Evolutionary conservation across 192 early-diverging fungal genomes (phyloP).

Genomic region (Chytriomyces hyalinus): DNA sequence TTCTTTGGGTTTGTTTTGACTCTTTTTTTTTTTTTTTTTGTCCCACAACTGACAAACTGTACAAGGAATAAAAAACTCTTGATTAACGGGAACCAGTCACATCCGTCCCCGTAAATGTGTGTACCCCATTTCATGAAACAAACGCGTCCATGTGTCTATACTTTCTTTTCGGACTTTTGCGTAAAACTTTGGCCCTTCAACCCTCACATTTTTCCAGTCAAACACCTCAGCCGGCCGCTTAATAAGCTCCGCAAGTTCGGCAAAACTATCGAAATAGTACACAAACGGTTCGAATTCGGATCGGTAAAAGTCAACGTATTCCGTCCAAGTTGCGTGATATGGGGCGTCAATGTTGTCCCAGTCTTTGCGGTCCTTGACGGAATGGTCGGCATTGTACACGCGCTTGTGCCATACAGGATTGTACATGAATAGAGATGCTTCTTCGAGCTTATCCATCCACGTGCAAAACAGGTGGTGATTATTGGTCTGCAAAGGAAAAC

Average conservation of each 20-base stretch:
- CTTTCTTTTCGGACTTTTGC: not conserved
- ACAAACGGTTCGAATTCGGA: slow-evolving; percentile 24
- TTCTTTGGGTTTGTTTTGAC: slow-evolving; percentile 2
- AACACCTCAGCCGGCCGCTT: slow-evolving; percentile 2
- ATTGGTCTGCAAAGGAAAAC: not conserved
- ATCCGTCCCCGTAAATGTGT: not conserved
- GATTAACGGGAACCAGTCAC: not conserved
- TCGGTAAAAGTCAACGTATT: slow-evolving; percentile 16
- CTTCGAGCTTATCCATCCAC: slow-evolving; percentile 30
- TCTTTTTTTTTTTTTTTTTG: not conserved
- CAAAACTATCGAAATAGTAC: slow-evolving; percentile 28
- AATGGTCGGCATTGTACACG: not conserved
- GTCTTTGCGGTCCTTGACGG: not conserved
- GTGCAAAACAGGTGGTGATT: slow-evolving; percentile 16
- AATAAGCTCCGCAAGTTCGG: slow-evolving; percentile 9
- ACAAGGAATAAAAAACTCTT: not conserved
- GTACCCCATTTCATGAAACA: slow-evolving; percentile 17
- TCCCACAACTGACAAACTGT: not conserved
- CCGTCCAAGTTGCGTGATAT: slow-evolving; percentile 12
- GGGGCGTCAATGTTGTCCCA: not conserved
- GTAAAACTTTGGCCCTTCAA: slow-evolving; percentile 22
- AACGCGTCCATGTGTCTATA: slow-evolving; percentile 4
- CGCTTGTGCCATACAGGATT: not conserved
- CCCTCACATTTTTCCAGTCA: slow-evolving; percentile 25
- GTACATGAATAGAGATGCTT: slow-evolving; percentile 5